Percentiles rank a stretch among this genome's conserved stretches.
phyloP scores from a whole-genome alignment of 2,329 filamentous ascomycete genomes.

The Paradendryphiella salina region DNA sequence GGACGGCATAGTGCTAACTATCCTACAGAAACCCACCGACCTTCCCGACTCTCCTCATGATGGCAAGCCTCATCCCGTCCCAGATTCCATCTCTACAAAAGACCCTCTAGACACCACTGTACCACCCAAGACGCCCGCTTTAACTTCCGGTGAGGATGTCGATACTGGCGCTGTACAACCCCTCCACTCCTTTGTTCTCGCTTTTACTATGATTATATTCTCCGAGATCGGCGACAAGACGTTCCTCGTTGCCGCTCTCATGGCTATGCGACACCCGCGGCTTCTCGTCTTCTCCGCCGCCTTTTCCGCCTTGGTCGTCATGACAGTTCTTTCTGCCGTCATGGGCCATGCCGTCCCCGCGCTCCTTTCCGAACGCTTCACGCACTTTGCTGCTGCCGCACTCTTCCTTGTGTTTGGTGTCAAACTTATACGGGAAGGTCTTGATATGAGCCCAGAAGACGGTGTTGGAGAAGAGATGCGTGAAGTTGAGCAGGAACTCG shows the following conservation, averaged over 20 bases:
- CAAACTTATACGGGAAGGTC: constrained; percentile 81
- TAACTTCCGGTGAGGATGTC: constrained; percentile 50
- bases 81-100: constrained; percentile 64
- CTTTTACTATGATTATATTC: constrained; percentile 95
- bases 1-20: constrained; percentile 17
- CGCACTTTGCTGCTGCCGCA: constrained; percentile 79
- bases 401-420: constrained; percentile 90
- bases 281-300: constrained; percentile 92
- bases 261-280: constrained; percentile 98
- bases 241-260: constrained; percentile 92
- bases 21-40: constrained; percentile 71
- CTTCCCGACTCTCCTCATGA: constrained; percentile 78
- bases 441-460: constrained; percentile 85
- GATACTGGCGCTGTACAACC: constrained; percentile 70
- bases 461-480: constrained; percentile 97
- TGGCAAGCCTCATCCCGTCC: constrained; percentile 71
- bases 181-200: constrained; percentile 85
- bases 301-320: constrained; percentile 85
- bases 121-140: constrained; percentile 29
- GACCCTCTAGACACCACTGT: constrained; percentile 53
- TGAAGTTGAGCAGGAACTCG: constrained; percentile 90
- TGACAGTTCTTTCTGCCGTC: constrained; percentile 93
- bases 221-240: constrained; percentile 99
- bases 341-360: constrained; percentile 90
- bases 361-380: constrained; percentile 86